These are phyloP conservation scores for Fusarium sp. DNA, from an alignment of 2,329 filamentous ascomycete genomes.

Conservation along the genomic window DNA sequence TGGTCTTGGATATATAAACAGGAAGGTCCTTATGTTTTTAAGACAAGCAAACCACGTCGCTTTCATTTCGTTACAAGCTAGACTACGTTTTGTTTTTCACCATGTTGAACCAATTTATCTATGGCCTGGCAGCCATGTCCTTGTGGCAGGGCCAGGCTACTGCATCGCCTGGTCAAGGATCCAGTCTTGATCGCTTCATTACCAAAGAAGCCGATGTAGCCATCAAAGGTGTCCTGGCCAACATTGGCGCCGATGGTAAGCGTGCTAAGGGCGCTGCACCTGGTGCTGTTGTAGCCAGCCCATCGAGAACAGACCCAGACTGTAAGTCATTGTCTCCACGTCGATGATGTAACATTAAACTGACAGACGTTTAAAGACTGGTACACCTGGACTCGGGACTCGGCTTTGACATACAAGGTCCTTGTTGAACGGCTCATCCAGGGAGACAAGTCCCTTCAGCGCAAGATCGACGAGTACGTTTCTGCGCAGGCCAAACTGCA, in stretches of 20 bases:
- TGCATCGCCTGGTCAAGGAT: conserved; percentile 5
- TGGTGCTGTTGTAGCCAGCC: conserved; percentile 68
- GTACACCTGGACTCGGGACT: conserved; percentile 82
- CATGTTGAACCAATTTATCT: conserved; percentile 25
- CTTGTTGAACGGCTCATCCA: conserved; percentile 73
- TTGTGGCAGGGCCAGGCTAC: conserved; percentile 11
- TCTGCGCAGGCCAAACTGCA: conserved; percentile 74
- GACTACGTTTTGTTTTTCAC: neutral
- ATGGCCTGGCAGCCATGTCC: conserved; percentile 3
- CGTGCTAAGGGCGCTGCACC: conserved; percentile 60
- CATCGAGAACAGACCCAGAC: conserved; percentile 63
- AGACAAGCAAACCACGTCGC: neutral
- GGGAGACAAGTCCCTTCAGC: conserved; percentile 69
- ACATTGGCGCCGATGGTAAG: conserved; percentile 67
- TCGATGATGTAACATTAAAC: neutral
- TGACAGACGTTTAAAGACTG: conserved; percentile 65
- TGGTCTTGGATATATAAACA: conserved; percentile 5
- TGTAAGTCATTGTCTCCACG: conserved; percentile 1
- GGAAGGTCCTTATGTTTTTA: no score
- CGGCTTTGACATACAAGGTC: conserved; percentile 76
- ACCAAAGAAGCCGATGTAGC: conserved; percentile 31
- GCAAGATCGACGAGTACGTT: conserved; percentile 74
- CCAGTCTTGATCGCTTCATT: conserved; percentile 32
- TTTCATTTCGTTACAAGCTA: neutral
- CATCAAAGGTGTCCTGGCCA: conserved; percentile 50